Base-by-base conservation (phyloP, 2,329 filamentous ascomycete species). In the Nothomitra cinnamomea region DNA sequence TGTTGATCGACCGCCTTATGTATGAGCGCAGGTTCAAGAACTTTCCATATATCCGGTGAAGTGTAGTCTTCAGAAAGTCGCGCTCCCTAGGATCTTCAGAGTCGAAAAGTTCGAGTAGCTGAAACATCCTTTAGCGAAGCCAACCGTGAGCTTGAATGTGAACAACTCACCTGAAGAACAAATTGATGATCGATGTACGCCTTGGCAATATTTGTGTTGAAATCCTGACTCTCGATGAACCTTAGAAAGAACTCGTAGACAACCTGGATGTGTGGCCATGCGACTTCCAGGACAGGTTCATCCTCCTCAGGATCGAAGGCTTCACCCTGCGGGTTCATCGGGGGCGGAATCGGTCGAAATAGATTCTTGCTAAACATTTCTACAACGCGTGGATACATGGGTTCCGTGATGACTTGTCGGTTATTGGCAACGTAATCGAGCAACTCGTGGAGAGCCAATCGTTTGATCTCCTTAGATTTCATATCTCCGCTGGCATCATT, bases 391-490 rank as follows among this genome's bases (percentile, higher is more conserved):
- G 92, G 92, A 63, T 98, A 98, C 92, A 98, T 98, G 54, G 89
- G 87, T 67, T 98, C 92, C 2, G 89, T 95, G 63, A 98, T 98
- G 65, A 98, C 92, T 63, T 95, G 90, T 61, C 92, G 80, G 67
- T 98, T 98, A 70, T 96, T 96, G 62, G 92, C 90, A 55, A 98
- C 92, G 65, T 98, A 98, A 68, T 98, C 92, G 58, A 98, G 78
- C 57, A 98, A 75, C 67, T 98, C 92, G 66, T 98, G 92, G 45
- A 98, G 76, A 42, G 92, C 92, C 60, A 98, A 73, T 63, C 92
- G 80, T 75, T 98, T 98, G 76, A 98, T 96, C 70, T 98, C 92
- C 73, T 98, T 98, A 49, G 90, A 95, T 69, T 98, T 98, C 89
- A 98, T 96, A 66, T 98, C 92, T 60, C 84, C 89, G 59, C 87